Conservation (phyloP, 2,329 filamentous ascomycete species). For the Xylaria polymorpha region DNA sequence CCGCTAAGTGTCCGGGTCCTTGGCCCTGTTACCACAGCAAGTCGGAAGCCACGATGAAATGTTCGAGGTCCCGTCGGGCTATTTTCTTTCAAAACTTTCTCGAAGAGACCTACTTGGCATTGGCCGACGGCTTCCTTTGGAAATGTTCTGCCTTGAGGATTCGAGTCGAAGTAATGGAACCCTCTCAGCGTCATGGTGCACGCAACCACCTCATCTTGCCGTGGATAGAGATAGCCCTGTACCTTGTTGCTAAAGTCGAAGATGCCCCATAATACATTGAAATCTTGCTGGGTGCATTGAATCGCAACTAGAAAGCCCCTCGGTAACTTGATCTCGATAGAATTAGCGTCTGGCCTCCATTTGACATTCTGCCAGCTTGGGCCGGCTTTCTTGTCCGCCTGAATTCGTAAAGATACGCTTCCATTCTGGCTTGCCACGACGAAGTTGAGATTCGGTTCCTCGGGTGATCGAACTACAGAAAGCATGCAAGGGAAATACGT, state of each 20-base stretch:
- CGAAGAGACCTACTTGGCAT: slow-evolving; percentile 81
- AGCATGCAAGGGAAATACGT: slow-evolving; percentile 79
- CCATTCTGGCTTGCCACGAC: slow-evolving; percentile 84
- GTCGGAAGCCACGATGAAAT: slow-evolving; percentile 81
- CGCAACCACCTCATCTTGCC: slow-evolving; percentile 74
- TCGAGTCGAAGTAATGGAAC: slow-evolving; percentile 84
- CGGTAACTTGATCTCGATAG: slow-evolving; percentile 76
- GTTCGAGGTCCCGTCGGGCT: slow-evolving; percentile 78
- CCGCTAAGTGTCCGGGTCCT: slow-evolving; percentile 81
- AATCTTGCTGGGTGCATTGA: slow-evolving; percentile 80
- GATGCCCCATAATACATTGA: slow-evolving; percentile 81
- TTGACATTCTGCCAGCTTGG: slow-evolving; percentile 84
- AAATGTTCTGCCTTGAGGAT: slow-evolving; percentile 76
- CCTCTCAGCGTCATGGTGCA: slow-evolving; percentile 76
- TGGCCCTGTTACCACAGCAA: slow-evolving; percentile 81
- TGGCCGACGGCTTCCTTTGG: slow-evolving; percentile 77
- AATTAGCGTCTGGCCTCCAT: slow-evolving; percentile 76
- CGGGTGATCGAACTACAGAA: slow-evolving; percentile 77
- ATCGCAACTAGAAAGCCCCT: slow-evolving; percentile 80
- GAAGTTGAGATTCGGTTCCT: slow-evolving; percentile 76
- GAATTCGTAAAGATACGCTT: slow-evolving; percentile 78
- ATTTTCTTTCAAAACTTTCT: slow-evolving; percentile 73
- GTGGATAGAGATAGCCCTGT: slow-evolving; percentile 75
- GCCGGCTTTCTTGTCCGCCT: slow-evolving; percentile 73
- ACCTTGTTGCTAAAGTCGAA: slow-evolving; percentile 86